Evolutionary conservation across 129 eudicot species (phyloP).

Genomic region (Helianthus tuberosus): DNA sequence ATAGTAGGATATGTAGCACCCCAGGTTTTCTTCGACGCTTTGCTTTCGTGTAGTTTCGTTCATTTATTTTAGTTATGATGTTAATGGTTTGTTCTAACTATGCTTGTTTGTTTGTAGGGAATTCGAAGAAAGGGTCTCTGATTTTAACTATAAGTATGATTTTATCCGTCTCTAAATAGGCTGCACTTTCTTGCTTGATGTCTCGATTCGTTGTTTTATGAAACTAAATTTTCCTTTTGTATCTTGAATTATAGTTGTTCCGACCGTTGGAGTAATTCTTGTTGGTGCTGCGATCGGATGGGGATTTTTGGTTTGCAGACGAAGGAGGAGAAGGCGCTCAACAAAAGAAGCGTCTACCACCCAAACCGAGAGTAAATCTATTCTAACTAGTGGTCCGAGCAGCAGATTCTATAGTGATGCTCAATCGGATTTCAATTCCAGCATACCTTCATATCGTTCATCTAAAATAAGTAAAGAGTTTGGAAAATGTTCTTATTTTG

Average conservation of each 20-base stretch:
- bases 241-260: constrained; percentile 45
- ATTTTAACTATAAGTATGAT: constrained; percentile 39
- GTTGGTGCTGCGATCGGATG: constrained; percentile 51
- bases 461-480: constrained; percentile 32
- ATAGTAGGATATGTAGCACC: constrained; percentile 40
- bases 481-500: constrained; percentile 62
- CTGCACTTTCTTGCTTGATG: neutral
- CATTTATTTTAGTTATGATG: neutral
- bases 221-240: neutral
- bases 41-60: neutral
- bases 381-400: constrained; percentile 31
- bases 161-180: too few relatives aligned
- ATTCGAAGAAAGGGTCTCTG: constrained; percentile 25
- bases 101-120: constrained; percentile 42
- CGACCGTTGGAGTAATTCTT: constrained; percentile 57
- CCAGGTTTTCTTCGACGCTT: constrained; percentile 28
- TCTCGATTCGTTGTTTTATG: constrained; percentile 5
- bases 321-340: constrained; percentile 43
- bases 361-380: constrained; percentile 38
- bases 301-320: constrained; percentile 48
- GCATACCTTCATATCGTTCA: constrained; percentile 68
- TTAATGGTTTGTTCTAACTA: constrained; percentile 26
- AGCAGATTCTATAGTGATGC: constrained; percentile 28
- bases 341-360: constrained; percentile 9
- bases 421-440: constrained; percentile 43